phyloP scores from a whole-genome alignment of 768 basidiomycete species.

The Agaricus blazei region DNA sequence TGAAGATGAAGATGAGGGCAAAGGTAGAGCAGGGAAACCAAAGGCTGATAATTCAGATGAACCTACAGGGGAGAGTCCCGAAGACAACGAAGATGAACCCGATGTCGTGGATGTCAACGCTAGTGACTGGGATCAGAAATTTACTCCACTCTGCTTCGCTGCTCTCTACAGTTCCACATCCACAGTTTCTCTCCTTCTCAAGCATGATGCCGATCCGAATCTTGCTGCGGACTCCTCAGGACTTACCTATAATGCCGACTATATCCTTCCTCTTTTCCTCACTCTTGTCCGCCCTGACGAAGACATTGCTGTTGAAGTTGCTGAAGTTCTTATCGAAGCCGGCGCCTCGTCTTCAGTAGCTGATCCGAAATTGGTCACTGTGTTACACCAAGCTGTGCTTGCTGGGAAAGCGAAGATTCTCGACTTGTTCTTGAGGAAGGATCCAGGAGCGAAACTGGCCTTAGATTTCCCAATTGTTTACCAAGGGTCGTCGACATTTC shows the following conservation, averaged over 20 bases:
- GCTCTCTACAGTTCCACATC: slow-evolving; percentile 40
- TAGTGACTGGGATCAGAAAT: slow-evolving; percentile 55
- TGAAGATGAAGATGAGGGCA: slow-evolving; percentile 16
- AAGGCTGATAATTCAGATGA: slow-evolving; percentile 12
- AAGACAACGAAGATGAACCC: slow-evolving; percentile 43
- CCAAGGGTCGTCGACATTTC: slow-evolving; percentile 25
- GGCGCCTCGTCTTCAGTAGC: slow-evolving; percentile 40
- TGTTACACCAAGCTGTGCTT: slow-evolving; percentile 34
- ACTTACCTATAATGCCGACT: slow-evolving; percentile 17
- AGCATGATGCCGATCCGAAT: slow-evolving; percentile 42
- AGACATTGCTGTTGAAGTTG: slow-evolving; percentile 32
- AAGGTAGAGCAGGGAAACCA: slow-evolving; percentile 12
- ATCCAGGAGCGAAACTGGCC: slow-evolving; percentile 33
- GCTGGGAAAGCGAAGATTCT: slow-evolving; percentile 33
- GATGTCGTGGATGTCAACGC: slow-evolving; percentile 53
- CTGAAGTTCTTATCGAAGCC: slow-evolving; percentile 33
- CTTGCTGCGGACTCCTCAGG: slow-evolving; percentile 19
- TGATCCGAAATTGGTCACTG: slow-evolving; percentile 29
- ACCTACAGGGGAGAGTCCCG: slow-evolving; percentile 33
- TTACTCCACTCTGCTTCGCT: slow-evolving; percentile 48
- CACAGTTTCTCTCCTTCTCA: slow-evolving; percentile 41
- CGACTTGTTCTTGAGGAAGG: slow-evolving; percentile 33
- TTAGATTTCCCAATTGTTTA: slow-evolving; percentile 32
- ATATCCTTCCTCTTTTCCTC: slow-evolving; percentile 34
- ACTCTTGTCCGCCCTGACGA: slow-evolving; percentile 37